Percentiles rank a stretch among this genome's conserved stretches.
These are phyloP conservation scores for Neonectria magnoliae DNA, from an alignment of 2,329 filamentous ascomycete genomes.

Conservation along the genomic window DNA sequence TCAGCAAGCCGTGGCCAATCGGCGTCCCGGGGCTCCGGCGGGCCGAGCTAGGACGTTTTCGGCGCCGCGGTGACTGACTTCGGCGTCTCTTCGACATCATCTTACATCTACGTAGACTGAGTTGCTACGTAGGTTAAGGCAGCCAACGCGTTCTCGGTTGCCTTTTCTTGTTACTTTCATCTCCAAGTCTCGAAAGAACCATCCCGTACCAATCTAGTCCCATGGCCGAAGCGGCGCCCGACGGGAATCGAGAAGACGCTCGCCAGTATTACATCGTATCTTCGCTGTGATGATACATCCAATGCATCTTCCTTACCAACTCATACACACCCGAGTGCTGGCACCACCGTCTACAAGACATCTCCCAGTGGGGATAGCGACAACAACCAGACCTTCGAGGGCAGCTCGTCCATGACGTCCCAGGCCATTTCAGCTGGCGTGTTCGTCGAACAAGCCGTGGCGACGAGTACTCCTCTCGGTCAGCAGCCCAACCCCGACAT, in stretches of 20 bases:
- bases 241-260: constrained; percentile 13
- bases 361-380: background rate
- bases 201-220: background rate
- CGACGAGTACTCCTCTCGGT: background rate
- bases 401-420: constrained; percentile 10
- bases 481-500: constrained; percentile 3
- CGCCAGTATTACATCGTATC: constrained; percentile 6
- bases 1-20: constrained; percentile 1
- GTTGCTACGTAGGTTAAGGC: background rate
- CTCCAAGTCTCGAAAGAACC: background rate
- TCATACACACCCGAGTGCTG: background rate
- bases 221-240: constrained; percentile 1
- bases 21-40: constrained; percentile 13
- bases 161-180: background rate
- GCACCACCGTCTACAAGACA: background rate
- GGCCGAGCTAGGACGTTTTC: background rate
- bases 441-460: constrained; percentile 11
- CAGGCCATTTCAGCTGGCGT: constrained; percentile 9
- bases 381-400: constrained; percentile 5
- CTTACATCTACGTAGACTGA: too few relatives aligned
- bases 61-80: background rate
- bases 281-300: background rate
- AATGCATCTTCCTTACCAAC: background rate
- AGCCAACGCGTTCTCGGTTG: too few relatives aligned
- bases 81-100: background rate